Conservation (phyloP, 805 yeast species). For the Yarrowia keelungensis region DNA sequence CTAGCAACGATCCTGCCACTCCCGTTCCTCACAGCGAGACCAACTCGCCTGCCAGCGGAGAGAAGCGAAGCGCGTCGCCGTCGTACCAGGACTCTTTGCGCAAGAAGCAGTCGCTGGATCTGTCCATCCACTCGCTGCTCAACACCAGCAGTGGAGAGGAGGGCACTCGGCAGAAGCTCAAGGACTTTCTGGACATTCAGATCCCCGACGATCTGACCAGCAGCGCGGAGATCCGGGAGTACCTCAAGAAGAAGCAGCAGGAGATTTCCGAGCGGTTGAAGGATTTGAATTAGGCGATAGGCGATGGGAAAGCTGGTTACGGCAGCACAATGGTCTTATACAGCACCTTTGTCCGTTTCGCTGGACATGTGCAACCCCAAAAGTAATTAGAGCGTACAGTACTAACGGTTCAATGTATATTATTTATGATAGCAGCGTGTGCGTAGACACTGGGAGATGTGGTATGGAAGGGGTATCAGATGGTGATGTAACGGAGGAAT, state of each 20-base stretch:
- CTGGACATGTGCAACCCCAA: constrained; percentile 27
- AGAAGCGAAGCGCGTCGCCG: constrained; percentile 31
- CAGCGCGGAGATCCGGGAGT: constrained; percentile 48
- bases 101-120: constrained; percentile 26
- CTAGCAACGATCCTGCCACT: neutral
- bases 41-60: constrained; percentile 26
- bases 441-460: neutral
- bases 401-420: constrained; percentile 35
- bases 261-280: constrained; percentile 49
- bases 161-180: constrained; percentile 32
- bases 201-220: constrained; percentile 45
- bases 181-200: constrained; percentile 37
- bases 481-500: neutral
- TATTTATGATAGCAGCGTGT: constrained; percentile 7
- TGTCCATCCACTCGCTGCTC: constrained; percentile 35
- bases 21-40: constrained; percentile 19
- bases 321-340: neutral
- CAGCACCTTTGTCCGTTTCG: neutral
- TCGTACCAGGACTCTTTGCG: constrained; percentile 9
- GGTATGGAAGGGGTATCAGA: too few species aligned
- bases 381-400: constrained; percentile 28
- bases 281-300: constrained; percentile 2
- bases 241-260: constrained; percentile 48
- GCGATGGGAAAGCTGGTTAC: too few species aligned
- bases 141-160: constrained; percentile 20